These are phyloP conservation scores for Flaveria ramosissima DNA, from an alignment of 129 eudicot species.

Conservation along the genomic window DNA sequence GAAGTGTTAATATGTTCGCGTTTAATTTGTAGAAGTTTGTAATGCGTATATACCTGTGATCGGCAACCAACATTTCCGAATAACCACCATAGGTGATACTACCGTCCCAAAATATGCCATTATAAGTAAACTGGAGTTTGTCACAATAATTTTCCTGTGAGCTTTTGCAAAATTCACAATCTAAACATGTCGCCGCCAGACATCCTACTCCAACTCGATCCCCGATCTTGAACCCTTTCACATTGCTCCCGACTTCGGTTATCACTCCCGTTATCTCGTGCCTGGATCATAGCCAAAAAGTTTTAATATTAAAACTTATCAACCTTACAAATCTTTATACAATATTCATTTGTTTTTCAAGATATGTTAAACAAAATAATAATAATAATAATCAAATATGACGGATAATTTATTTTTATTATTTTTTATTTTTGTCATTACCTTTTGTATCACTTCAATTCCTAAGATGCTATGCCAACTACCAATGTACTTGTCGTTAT, in stretches of 20 bases:
- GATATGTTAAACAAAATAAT: background rate
- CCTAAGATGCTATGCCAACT: background rate
- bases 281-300: conserved; percentile 34
- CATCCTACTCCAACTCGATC: conserved; percentile 92
- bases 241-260: conserved; percentile 82
- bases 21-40: background rate
- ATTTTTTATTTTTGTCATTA: background rate
- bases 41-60: conserved; percentile 58
- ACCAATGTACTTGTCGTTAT: background rate
- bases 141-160: conserved; percentile 77
- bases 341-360: background rate
- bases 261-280: conserved; percentile 91
- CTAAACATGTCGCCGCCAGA: conserved; percentile 70
- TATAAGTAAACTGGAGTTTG: conserved; percentile 58
- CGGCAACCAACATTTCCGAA: conserved; percentile 72
- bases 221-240: conserved; percentile 66
- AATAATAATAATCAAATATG: background rate
- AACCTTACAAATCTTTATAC: background rate
- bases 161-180: conserved; percentile 65
- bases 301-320: background rate
- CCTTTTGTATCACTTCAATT: background rate
- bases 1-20: too few species aligned
- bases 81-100: conserved; percentile 96
- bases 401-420: too few species aligned
- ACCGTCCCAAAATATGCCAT: conserved; percentile 94